phyloP scores from a whole-genome alignment of 140 eudicot species.

The Bidens hawaiensis region DNA sequence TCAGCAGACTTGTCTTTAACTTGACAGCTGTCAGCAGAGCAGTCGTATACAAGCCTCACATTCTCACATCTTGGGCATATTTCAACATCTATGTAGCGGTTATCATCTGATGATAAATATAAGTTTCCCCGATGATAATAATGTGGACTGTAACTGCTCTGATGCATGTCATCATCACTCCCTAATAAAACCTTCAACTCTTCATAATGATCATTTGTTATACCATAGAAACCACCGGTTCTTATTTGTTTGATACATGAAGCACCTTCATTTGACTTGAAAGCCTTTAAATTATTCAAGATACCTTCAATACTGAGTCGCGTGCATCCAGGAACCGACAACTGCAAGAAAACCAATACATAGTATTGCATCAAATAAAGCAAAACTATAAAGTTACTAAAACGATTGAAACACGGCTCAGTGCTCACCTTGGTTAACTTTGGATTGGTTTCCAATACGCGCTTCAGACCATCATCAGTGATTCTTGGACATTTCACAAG shows the following conservation, averaged over 20 bases:
- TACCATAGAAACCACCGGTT: conserved; percentile 70
- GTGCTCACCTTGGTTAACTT: conserved; percentile 73
- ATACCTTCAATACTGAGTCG: conserved; percentile 65
- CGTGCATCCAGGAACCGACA: conserved; percentile 84
- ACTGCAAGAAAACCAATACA: conserved; percentile 35
- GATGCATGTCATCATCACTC: conserved; percentile 17
- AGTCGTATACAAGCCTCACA: conserved; percentile 74
- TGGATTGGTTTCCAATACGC: conserved; percentile 49
- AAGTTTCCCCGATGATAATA: conserved; percentile 52
- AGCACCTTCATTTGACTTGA: conserved; percentile 29
- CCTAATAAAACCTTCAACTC: conserved; percentile 59
- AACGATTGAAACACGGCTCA: conserved; percentile 19
- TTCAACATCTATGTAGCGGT: conserved; percentile 80
- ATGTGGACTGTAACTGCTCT: conserved; percentile 37
- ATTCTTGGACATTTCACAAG: conserved; percentile 68
- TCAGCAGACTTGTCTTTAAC: conserved; percentile 32
- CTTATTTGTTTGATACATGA: conserved; percentile 64
- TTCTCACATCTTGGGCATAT: conserved; percentile 76
- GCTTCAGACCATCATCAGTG: conserved; percentile 77
- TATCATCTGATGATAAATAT: conserved; percentile 54
- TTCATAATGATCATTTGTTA: conserved; percentile 59
- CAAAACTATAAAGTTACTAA: too few species aligned
- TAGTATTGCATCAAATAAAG: background rate
- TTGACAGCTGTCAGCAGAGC: conserved; percentile 66
- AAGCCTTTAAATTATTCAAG: conserved; percentile 41